phyloP scores from a whole-genome alignment of 371 early-diverging fungal species.

The Mortierella polycephala region DNA sequence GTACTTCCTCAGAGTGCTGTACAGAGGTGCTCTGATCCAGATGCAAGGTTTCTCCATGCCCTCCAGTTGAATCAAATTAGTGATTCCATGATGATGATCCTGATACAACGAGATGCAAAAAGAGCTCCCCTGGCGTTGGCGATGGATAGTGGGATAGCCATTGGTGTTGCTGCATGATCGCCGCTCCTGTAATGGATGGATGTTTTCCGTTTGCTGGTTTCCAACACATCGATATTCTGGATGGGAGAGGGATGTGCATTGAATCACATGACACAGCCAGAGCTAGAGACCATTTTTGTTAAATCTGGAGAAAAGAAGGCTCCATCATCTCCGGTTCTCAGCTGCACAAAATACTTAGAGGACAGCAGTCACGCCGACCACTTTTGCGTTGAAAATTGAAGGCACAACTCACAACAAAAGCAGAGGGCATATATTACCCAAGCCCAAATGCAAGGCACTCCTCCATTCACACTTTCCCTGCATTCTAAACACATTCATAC shows the following conservation, averaged over 20 bases:
- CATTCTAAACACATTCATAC: not conserved
- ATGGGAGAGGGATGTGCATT: not conserved
- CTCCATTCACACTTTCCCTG: not conserved
- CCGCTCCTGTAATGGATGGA: slow-evolving; percentile 2
- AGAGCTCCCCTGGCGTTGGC: not conserved
- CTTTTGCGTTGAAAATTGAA: not conserved
- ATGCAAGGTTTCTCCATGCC: slow-evolving; percentile 14
- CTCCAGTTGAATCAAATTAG: not conserved
- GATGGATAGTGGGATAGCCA: slow-evolving; percentile 5
- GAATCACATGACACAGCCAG: slow-evolving; percentile 39
- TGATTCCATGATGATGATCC: not conserved
- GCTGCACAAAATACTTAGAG: slow-evolving; percentile 20
- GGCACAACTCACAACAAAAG: not conserved
- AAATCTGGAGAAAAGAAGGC: slow-evolving; percentile 45
- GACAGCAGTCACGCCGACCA: slow-evolving; percentile 15
- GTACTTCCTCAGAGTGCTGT: not conserved
- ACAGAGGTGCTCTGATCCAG: not conserved
- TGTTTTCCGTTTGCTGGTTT: not conserved
- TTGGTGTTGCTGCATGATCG: not conserved
- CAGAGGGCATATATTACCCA: not conserved
- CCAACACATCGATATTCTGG: not conserved
- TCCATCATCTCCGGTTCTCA: slow-evolving; percentile 6
- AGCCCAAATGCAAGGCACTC: too few relatives aligned
- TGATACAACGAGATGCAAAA: not conserved
- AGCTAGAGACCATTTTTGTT: slow-evolving; percentile 41